Evolutionary conservation across 2,329 filamentous ascomycete species (phyloP), one percentile per base, ranked within the genome.

Genomic region (Pyrenochaeta sp.): DNA sequence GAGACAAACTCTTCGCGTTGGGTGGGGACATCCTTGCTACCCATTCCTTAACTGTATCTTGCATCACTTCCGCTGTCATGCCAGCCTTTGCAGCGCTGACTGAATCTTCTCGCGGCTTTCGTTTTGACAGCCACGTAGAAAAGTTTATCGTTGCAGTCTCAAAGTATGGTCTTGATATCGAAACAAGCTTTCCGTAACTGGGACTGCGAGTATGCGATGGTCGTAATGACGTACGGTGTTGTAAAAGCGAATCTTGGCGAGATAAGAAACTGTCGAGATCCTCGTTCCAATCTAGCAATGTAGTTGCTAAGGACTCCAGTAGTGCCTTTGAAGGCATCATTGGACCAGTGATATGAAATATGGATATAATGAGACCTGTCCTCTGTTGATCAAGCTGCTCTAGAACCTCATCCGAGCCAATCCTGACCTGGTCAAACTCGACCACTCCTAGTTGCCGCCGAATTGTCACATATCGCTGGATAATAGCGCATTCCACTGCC

Each of bases 401-500:
- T 11, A 69, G 36, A 12, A 51, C 63, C 46, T 68, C 66, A 49
- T 69, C 66, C 12, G 54, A 58, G 40, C 66, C 63, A 33, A 51
- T 35, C 0, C 30, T 45, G 27, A 50, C n/a, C 7, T 48, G 50
- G 18, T 47, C 50, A 14, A 46, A 54, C 32, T 49, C 50, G 21
- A 56, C 29, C 37, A 54, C 45, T 35, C 51, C 54, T 36, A 43
- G 50, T 27, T 64, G 53, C 31, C 61, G 61, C 17, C 66, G 65
- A 45, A 68, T 62, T 55, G 75, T 72, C n/a, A 75, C 68, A 55
- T 70, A 68, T 40, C 71, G 70, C 54, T 75, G 72, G 31, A 68
- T 69, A 10, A 75, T 51, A 7, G 71, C 71, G 33, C 63, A 70
- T 51, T 76, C 74, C 6, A 68, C 61, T 1, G 73, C 71, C 69